phyloP scores from a whole-genome alignment of 2,329 filamentous ascomycete species.

The Coleophoma eucalyptorum region DNA sequence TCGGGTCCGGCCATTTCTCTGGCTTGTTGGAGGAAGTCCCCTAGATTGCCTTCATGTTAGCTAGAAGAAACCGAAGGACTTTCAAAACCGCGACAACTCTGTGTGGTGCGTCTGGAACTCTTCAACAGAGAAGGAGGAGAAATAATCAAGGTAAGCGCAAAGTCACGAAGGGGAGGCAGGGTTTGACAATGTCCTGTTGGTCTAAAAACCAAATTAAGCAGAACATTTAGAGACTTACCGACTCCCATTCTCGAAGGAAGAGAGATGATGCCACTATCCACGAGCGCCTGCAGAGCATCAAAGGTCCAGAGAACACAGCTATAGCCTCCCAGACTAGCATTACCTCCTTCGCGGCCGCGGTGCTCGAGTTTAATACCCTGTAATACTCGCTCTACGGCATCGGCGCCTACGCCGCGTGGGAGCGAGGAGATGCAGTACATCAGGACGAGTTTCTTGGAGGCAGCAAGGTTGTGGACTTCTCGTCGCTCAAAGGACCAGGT shows the following conservation, averaged over 20 bases:
- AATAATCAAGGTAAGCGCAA: too few relatives aligned
- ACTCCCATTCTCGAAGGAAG: too few relatives aligned
- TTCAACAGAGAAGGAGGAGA: too few relatives aligned
- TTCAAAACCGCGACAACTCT: too few relatives aligned
- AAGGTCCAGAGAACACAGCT: slow-evolving; percentile 20
- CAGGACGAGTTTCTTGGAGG: slow-evolving; percentile 14
- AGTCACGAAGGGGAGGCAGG: too few relatives aligned
- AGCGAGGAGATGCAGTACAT: slow-evolving; percentile 15
- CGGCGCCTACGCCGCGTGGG: not conserved
- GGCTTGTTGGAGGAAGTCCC: slow-evolving; percentile 13
- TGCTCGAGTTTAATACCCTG: slow-evolving; percentile 14
- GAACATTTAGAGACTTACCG: too few relatives aligned
- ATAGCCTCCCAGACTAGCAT: slow-evolving; percentile 16
- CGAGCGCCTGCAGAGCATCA: slow-evolving; percentile 15
- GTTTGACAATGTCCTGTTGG: too few relatives aligned
- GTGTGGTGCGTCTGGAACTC: too few relatives aligned
- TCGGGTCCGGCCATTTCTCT: slow-evolving; percentile 16
- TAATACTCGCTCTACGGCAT: slow-evolving; percentile 9
- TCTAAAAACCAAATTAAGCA: too few relatives aligned
- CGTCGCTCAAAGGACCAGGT: slow-evolving; percentile 13
- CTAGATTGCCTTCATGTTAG: slow-evolving; percentile 7
- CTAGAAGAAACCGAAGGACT: not conserved
- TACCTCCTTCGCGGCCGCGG: slow-evolving; percentile 13
- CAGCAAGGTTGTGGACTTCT: slow-evolving; percentile 12
- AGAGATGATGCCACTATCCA: slow-evolving; percentile 8